Conservation (phyloP, 192 early-diverging fungal genomes). For the Coemansia sp. region DNA sequence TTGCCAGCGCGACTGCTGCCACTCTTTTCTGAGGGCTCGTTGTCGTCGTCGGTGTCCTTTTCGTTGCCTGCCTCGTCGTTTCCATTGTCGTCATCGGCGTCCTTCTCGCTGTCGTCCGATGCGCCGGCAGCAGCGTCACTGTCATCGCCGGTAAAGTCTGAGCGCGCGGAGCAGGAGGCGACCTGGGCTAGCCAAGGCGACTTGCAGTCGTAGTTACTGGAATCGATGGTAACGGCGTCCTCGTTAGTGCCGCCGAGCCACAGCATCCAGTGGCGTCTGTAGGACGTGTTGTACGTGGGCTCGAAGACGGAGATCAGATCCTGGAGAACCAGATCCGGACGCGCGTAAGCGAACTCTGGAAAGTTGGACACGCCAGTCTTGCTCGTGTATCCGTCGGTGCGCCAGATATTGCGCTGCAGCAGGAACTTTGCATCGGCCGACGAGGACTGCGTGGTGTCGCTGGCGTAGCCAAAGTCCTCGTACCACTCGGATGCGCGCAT, state of each 20-base stretch:
- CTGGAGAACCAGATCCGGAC: constrained; percentile 47
- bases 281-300: constrained; percentile 25
- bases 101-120: background rate
- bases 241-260: constrained; percentile 46
- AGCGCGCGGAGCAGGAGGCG: constrained; percentile 23
- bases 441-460: constrained; percentile 28
- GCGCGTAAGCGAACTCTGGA: constrained; percentile 43
- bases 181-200: constrained; percentile 35
- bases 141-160: constrained; percentile 36
- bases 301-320: constrained; percentile 40
- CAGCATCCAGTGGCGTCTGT: constrained; percentile 31
- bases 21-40: background rate
- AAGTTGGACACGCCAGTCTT: constrained; percentile 35
- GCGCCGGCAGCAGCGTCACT: background rate
- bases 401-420: constrained; percentile 32
- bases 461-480: constrained; percentile 38
- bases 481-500: constrained; percentile 40
- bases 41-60: background rate
- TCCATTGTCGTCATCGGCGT: background rate
- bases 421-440: constrained; percentile 21
- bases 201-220: constrained; percentile 36
- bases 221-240: constrained; percentile 14
- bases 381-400: constrained; percentile 41
- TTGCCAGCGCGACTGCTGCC: constrained; percentile 32
- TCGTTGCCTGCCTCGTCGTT: background rate